A percentile compares a stretch with the other conserved stretches of the same genome.
These are phyloP conservation scores for Davidsoniella virescens DNA, from an alignment of 2,329 filamentous ascomycete species.

Conservation along the genomic window DNA sequence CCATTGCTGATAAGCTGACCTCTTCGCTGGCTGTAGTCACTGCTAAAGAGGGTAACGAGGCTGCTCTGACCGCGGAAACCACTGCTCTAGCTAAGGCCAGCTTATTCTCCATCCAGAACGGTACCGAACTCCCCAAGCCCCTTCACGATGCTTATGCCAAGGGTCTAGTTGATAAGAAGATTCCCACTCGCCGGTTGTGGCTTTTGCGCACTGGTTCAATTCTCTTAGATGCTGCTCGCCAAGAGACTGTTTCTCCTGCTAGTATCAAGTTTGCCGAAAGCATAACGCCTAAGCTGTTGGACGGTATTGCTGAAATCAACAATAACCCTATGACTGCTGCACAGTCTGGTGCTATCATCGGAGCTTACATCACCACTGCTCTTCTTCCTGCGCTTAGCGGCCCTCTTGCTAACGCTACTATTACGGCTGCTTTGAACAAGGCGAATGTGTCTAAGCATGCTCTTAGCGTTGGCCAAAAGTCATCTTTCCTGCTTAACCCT, in stretches of 20 bases:
- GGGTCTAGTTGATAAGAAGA: constrained; percentile 72
- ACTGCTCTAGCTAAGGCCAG: constrained; percentile 52
- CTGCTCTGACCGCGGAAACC: constrained; percentile 61
- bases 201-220: constrained; percentile 56
- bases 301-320: constrained; percentile 61
- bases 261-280: constrained; percentile 31
- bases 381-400: constrained; percentile 40
- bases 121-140: constrained; percentile 45
- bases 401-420: constrained; percentile 36
- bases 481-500: constrained; percentile 72
- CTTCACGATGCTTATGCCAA: constrained; percentile 59
- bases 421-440: constrained; percentile 33
- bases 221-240: constrained; percentile 30
- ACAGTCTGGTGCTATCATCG: constrained; percentile 68
- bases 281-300: constrained; percentile 38
- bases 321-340: constrained; percentile 63
- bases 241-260: constrained; percentile 19
- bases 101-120: constrained; percentile 43
- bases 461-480: constrained; percentile 57
- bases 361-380: constrained; percentile 57
- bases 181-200: constrained; percentile 65
- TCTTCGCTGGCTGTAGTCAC: constrained; percentile 51
- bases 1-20: constrained; percentile 50
- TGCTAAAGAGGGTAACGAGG: constrained; percentile 77
- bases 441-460: constrained; percentile 47